Evolutionary conservation across 768 basidiomycete species (phyloP).

Genomic region (Podaxis sp.): DNA sequence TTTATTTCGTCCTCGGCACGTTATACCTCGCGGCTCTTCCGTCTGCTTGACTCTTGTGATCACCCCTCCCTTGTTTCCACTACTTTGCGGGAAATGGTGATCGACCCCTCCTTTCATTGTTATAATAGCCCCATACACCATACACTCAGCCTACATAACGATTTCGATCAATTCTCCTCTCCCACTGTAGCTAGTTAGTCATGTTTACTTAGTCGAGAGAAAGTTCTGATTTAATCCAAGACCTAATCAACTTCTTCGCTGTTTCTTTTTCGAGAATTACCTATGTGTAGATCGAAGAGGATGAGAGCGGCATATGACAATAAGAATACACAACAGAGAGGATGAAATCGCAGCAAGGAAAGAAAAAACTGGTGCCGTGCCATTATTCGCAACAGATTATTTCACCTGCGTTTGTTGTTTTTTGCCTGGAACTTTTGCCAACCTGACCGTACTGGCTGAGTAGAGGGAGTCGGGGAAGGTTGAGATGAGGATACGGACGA

Average conservation of each 20-base stretch:
- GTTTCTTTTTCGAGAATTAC: neutral
- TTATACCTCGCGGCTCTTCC: constrained; percentile 15
- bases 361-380: neutral
- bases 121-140: neutral
- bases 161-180: neutral
- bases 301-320: too few species aligned
- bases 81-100: neutral
- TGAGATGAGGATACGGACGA: neutral
- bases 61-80: constrained; percentile 2
- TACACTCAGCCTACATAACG: neutral
- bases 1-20: constrained; percentile 8
- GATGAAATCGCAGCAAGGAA: neutral
- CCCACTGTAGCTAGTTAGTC: constrained; percentile 11
- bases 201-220: constrained; percentile 9
- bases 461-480: constrained; percentile 13
- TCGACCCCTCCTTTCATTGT: neutral
- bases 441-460: constrained; percentile 36
- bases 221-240: constrained; percentile 7
- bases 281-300: neutral
- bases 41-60: constrained; percentile 12
- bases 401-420: constrained; percentile 26
- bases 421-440: constrained; percentile 58
- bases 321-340: too few species aligned
- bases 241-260: neutral
- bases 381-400: constrained; percentile 5